Evolutionary conservation across 2,329 filamentous ascomycete species (phyloP), one percentile per base, ranked within the genome.

Genomic region (Paracorniculantispora psalliotae): DNA sequence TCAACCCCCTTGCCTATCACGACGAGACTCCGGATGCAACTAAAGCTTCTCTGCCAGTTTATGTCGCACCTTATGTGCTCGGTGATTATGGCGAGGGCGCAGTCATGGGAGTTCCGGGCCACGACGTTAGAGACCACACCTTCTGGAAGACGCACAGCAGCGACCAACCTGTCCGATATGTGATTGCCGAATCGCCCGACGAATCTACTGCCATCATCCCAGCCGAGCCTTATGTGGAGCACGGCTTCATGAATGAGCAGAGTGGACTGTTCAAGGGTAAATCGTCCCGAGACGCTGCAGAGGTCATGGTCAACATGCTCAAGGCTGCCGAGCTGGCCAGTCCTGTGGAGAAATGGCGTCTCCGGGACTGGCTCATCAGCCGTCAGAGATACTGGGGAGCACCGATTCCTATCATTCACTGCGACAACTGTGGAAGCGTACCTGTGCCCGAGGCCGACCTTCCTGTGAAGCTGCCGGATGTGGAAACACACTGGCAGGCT

Each of bases 321-420:
- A 73, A 82, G 61, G 72, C 77, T 2, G 81, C 82, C 5, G 73
- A 77, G 1, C 75, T 85, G n/a, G 90, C 85, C 10, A 78, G 84
- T 59, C 71, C 77, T n/a, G 78, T 83, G 9, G 85, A 90, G 61
- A 89, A 84, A 62, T 96, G 91, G 90, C 85, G 89, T 54, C 79
- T 96, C 26, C 81, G 91, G 61, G 92, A 96, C 73, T 96, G 92
- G 92, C 77, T 96, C 59, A 88, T 96, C 66, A 96, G 91, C 70
- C 85, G 92, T n/a, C 92, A 96, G 72, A 81, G 92, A 63, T 96
- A 96, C 70, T 96, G 92, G 92, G 92, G 92, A 15, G 84, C 91
- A 0, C 92, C 92, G 0, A 96, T 96, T 56, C 92, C 92, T 19
- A 92, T 96, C 56, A 79, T 96, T 37, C 91, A 96, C 73, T 96